Base-by-base conservation (phyloP, 2,329 filamentous ascomycete species). In the Fusarium sublunatum region DNA sequence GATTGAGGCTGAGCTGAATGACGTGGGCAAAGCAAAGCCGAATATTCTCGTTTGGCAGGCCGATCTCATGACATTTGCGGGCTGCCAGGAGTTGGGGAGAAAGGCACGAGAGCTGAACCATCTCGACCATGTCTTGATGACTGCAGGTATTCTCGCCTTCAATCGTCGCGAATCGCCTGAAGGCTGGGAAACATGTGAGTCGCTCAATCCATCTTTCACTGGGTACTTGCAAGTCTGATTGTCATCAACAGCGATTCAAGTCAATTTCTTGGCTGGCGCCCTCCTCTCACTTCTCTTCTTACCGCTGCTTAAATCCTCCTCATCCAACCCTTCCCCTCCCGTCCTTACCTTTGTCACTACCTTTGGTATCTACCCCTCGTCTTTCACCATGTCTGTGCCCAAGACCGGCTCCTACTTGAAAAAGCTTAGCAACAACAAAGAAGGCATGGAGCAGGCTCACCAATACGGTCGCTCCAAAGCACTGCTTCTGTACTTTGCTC, bases 391-490 rank as follows among this genome's bases (percentile, higher is more conserved):
- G 74, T 50, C 51, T 10, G 39, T 76, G 28, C 73, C 75, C 6
- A 71, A 71, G 41, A 52, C 28, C 6, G 74, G 70, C 13, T 75
- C 74, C 1, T 77, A 77, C 42, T 72, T 77, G 42, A 73, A 71
- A 42, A 64, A 70, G 5, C 61, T 77, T 43, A 76, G 73, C 66
- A 76, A 72, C 51, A 77, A 74, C 67, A 74, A 72, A 34, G 74
- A 75, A 13, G 74, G 75, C 41, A 68, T 77, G 65, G 63, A 73
- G 54, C 75, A 77, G 58, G 73, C 68, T 2, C 75, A 77, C 12
- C 76, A 77, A 35, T 77, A 77, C 52, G 76, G 75, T 3, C 75
- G 75, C 13, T 77, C 75, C 31, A 77, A 77, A 51, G 74, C 53
- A 9, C 67, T 77, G 3, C 70, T 77, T 13, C 73, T 77, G 26